Evolutionary conservation across 2,329 filamentous ascomycete species (phyloP).

Genomic region (Waltergamsia citrina): DNA sequence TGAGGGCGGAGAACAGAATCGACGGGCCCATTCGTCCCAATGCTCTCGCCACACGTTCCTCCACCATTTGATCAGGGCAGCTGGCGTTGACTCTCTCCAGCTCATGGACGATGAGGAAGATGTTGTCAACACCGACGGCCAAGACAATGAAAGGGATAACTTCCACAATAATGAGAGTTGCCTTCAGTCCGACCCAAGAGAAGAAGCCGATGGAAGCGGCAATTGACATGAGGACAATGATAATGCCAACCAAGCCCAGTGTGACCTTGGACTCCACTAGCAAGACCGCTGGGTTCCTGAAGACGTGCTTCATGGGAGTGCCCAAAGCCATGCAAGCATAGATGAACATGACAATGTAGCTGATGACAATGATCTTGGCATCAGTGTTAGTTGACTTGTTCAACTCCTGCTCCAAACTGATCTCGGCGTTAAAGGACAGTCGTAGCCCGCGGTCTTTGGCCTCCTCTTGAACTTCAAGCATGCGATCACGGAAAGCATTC

Average conservation of each 20-base stretch:
- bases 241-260: slow-evolving; percentile 84
- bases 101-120: slow-evolving; percentile 97
- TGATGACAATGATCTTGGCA: slow-evolving; percentile 91
- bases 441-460: slow-evolving; percentile 69
- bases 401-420: slow-evolving; percentile 87
- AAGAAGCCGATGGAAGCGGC: slow-evolving; percentile 91
- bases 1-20: slow-evolving; percentile 88
- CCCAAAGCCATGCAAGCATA: slow-evolving; percentile 91
- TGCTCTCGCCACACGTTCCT: slow-evolving; percentile 76
- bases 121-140: slow-evolving; percentile 96
- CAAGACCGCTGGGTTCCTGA: slow-evolving; percentile 73
- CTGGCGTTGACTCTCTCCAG: slow-evolving; percentile 91
- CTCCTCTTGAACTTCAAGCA: slow-evolving; percentile 73
- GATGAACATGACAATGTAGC: slow-evolving; percentile 97
- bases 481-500: slow-evolving; percentile 59
- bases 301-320: slow-evolving; percentile 68
- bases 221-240: slow-evolving; percentile 97
- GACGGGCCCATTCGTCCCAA: slow-evolving; percentile 96
- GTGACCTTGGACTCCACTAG: slow-evolving; percentile 96
- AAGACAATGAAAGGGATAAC: slow-evolving; percentile 97
- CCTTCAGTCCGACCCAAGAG: slow-evolving; percentile 84
- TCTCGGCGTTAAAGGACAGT: slow-evolving; percentile 90
- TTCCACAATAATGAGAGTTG: slow-evolving; percentile 94
- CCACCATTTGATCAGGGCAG: slow-evolving; percentile 80
- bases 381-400: slow-evolving; percentile 99